Evolutionary conservation across 176 grass and related monocot species (phyloP), one percentile per base, ranked within the genome.

Genomic region (Puccinellia tenuiflora): DNA sequence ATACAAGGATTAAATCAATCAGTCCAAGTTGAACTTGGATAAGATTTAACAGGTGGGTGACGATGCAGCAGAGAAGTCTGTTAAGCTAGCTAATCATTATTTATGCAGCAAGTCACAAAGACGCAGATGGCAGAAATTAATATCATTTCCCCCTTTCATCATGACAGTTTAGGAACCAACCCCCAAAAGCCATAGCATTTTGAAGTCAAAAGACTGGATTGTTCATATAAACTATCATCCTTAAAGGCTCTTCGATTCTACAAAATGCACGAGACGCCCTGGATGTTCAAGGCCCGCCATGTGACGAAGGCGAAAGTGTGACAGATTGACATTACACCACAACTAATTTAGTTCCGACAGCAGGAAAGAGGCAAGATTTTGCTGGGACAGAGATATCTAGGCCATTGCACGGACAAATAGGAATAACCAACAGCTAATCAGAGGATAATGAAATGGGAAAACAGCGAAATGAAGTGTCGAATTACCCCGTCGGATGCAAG

Each of bases 401-500:
- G 74, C 60, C 79, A 56, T 59, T 79, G 75, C 67, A 86, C 59
- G 56, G 15, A 46, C 46, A 79, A 50, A 79, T 43, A 83, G 42
- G 64, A 61, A 79, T 28, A 82, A 45, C 57, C 54, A 66, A 38
- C 69, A 68, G 63, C 18, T 3, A 84, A 62, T 42, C 11, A 38
- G 47, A 29, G 40, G 77, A 29, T 34, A 43, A 29, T 28, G 66
- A 16, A 43, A 78, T 29, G 9, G 8, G 39, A 40, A 50, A 13
- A 48, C 1, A 33, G 18, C 5, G 66, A 28, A 43, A 75, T 45
- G 20, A 48, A 21, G 45, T 9, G 12, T 54, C 18, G 17, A 63
- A 53, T 88, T 91, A 99, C 97, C 78, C 97, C 91, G 30, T 99
- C 93, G 46, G 97, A 99, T 60, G 97, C 97, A 45, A 99, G 97